These are phyloP conservation scores for Monilinia fructicola DNA, from an alignment of 2,329 filamentous ascomycete genomes.

Conservation along the genomic window DNA sequence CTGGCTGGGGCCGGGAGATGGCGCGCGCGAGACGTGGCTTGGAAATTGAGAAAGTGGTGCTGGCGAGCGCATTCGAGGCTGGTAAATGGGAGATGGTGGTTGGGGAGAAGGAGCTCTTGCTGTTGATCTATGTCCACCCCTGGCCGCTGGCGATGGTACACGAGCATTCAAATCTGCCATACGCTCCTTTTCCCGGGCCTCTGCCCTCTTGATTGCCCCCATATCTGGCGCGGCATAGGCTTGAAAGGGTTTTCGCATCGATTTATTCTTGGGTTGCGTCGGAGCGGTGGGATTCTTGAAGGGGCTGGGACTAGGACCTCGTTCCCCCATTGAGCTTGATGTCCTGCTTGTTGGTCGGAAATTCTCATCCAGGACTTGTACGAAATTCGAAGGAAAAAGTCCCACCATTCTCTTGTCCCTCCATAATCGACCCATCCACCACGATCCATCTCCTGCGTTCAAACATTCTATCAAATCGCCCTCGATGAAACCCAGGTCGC, in stretches of 20 bases:
- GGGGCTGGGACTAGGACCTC: conserved; percentile 39
- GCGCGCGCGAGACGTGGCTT: conserved; percentile 8
- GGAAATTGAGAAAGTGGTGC: conserved; percentile 31
- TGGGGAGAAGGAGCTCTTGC: conserved; percentile 37
- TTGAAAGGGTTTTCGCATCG: conserved; percentile 66
- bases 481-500: conserved; percentile 94
- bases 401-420: conserved; percentile 89
- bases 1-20: conserved; percentile 15
- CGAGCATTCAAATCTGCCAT: conserved; percentile 32
- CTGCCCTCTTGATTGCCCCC: conserved; percentile 55
- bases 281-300: conserved; percentile 37
- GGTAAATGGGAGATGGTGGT: conserved; percentile 33
- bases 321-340: conserved; percentile 50
- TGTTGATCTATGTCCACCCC: conserved; percentile 30
- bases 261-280: conserved; percentile 50
- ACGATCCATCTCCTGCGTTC: conserved; percentile 94
- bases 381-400: conserved; percentile 95
- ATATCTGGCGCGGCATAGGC: conserved; percentile 66
- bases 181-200: conserved; percentile 37
- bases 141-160: conserved; percentile 35
- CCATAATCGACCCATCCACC: conserved; percentile 94
- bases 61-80: conserved; percentile 45
- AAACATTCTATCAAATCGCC: conserved; percentile 97
- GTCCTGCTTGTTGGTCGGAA: conserved; percentile 74
- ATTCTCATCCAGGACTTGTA: conserved; percentile 80